Evolutionary conservation across 2,329 filamentous ascomycete genomes (phyloP).

Genomic region (Harringtonia aguacate): DNA sequence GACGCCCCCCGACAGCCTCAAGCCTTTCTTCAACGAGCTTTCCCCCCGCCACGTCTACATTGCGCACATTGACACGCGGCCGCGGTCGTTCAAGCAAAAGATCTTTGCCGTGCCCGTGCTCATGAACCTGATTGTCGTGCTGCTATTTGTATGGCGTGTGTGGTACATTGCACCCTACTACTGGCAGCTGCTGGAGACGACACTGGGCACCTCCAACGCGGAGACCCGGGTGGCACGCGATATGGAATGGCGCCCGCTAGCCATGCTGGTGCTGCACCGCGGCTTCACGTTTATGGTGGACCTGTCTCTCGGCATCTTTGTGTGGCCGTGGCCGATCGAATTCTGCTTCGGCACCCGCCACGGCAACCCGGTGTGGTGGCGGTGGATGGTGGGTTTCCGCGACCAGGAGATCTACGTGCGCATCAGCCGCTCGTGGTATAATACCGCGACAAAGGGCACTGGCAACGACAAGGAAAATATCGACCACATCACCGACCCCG

Average conservation of each 20-base stretch:
- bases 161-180: slow-evolving; percentile 65
- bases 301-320: slow-evolving; percentile 54
- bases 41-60: slow-evolving; percentile 67
- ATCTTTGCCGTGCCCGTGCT: slow-evolving; percentile 71
- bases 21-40: slow-evolving; percentile 56
- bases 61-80: slow-evolving; percentile 67
- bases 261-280: slow-evolving; percentile 46
- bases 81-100: slow-evolving; percentile 62
- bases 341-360: slow-evolving; percentile 53
- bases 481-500: slow-evolving; percentile 37
- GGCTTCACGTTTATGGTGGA: slow-evolving; percentile 62
- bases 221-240: slow-evolving; percentile 51
- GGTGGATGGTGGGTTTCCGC: slow-evolving; percentile 65
- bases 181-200: slow-evolving; percentile 50
- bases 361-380: slow-evolving; percentile 60
- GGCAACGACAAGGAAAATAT: slow-evolving; percentile 31
- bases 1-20: slow-evolving; percentile 49
- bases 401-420: slow-evolving; percentile 72
- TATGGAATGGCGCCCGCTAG: slow-evolving; percentile 45
- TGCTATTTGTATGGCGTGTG: slow-evolving; percentile 56
- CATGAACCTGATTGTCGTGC: slow-evolving; percentile 60
- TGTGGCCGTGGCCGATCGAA: slow-evolving; percentile 64
- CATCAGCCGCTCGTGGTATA: slow-evolving; percentile 65
- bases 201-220: slow-evolving; percentile 55
- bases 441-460: too few species aligned